Percentiles rank a stretch among this genome's conserved stretches.
phyloP scores from a whole-genome alignment of 768 basidiomycete species.

The Cystofilobasidium capitatum region DNA sequence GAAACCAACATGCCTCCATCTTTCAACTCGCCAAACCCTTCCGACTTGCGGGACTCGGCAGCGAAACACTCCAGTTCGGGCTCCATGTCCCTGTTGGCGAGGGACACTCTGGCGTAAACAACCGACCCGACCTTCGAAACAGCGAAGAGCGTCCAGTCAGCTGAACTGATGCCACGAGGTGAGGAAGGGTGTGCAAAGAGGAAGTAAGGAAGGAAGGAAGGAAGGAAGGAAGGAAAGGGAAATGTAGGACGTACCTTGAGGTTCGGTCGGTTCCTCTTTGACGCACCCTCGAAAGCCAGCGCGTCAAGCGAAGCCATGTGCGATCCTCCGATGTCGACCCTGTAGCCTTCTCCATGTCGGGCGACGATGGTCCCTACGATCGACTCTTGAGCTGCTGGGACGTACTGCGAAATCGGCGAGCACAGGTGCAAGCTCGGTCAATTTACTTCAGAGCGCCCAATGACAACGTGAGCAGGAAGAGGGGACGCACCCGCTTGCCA shows the following conservation, averaged over 20 bases:
- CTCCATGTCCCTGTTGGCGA: constrained; percentile 96
- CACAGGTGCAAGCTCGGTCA: not conserved
- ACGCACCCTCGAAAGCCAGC: constrained; percentile 90
- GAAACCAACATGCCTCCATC: constrained; percentile 66
- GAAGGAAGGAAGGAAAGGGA: not conserved
- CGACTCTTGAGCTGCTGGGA: constrained; percentile 78
- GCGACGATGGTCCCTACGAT: constrained; percentile 75
- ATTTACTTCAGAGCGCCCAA: constrained; percentile 7
- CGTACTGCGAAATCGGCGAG: constrained; percentile 53
- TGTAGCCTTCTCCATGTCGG: constrained; percentile 75
- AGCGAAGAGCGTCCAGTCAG: not conserved
- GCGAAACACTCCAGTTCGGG: constrained; percentile 96
- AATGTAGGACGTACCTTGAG: constrained; percentile 57
- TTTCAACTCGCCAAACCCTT: constrained; percentile 87
- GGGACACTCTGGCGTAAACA: constrained; percentile 81
- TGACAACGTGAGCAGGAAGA: not conserved
- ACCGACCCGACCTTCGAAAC: constrained; percentile 66
- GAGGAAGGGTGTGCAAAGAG: not conserved
- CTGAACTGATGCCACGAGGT: not conserved
- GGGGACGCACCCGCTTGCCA: constrained; percentile 61
- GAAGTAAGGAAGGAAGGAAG: constrained; percentile 1
- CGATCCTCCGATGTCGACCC: constrained; percentile 86
- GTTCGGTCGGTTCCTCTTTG: constrained; percentile 86
- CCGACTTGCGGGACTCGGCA: constrained; percentile 79
- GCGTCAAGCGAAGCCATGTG: constrained; percentile 77